Conservation (phyloP, 345 rosid genomes). For the Hibiscus tridactylites region DNA sequence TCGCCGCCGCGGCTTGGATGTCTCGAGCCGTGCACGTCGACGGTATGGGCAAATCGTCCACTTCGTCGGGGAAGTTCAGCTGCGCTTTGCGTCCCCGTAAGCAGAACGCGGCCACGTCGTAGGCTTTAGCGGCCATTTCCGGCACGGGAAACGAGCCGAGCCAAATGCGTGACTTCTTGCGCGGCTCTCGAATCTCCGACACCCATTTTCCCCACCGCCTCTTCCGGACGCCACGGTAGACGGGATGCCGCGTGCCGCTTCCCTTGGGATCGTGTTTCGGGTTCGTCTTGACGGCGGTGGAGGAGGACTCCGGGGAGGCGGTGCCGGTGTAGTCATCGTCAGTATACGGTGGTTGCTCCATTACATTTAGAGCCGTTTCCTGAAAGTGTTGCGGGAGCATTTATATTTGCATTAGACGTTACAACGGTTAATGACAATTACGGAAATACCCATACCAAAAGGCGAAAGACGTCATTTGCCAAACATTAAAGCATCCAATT, state of each 20-base stretch:
- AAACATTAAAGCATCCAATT: neutral
- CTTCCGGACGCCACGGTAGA: slow-evolving; percentile 67
- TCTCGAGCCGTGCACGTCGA: slow-evolving; percentile 52
- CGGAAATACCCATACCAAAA: slow-evolving; percentile 14
- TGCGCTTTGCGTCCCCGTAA: slow-evolving; percentile 70
- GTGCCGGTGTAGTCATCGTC: slow-evolving; percentile 28
- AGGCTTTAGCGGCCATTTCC: slow-evolving; percentile 87
- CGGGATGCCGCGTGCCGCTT: slow-evolving; percentile 47
- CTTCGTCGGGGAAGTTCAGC: slow-evolving; percentile 73
- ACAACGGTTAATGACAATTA: slow-evolving; percentile 6
- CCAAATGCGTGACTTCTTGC: slow-evolving; percentile 81
- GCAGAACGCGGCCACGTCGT: slow-evolving; percentile 72
- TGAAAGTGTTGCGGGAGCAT: neutral
- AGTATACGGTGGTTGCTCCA: slow-evolving; percentile 40
- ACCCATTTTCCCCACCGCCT: slow-evolving; percentile 96
- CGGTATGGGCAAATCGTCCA: slow-evolving; percentile 49
- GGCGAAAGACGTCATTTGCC: neutral
- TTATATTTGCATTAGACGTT: slow-evolving; percentile 17
- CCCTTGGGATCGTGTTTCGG: slow-evolving; percentile 3
- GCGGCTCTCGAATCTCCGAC: slow-evolving; percentile 81
- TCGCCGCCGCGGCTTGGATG: slow-evolving; percentile 69
- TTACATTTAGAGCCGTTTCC: slow-evolving; percentile 21
- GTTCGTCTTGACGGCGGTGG: neutral
- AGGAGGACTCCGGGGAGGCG: neutral
- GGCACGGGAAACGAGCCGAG: slow-evolving; percentile 75